phyloP scores from a whole-genome alignment of 1,139 yeast genomes.

The Yamadazyma conglobata region DNA sequence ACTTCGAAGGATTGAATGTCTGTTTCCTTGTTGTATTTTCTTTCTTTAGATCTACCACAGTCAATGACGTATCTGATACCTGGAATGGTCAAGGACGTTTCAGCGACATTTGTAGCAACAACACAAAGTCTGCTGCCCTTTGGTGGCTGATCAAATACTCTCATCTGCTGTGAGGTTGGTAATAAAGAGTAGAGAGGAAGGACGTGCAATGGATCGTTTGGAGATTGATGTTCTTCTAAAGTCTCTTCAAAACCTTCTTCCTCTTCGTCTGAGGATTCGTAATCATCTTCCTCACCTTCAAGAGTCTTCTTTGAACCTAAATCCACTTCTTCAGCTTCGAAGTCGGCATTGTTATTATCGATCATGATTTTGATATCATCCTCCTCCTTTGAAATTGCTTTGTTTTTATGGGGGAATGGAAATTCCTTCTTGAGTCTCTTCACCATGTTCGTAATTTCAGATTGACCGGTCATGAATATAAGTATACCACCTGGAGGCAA shows the following conservation, averaged over 20 bases:
- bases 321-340: constrained; percentile 88
- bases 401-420: constrained; percentile 46
- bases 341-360: constrained; percentile 53
- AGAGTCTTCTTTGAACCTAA: constrained; percentile 53
- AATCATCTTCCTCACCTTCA: constrained; percentile 25
- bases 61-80: constrained; percentile 94
- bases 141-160: constrained; percentile 85
- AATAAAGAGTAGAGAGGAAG: constrained; percentile 87
- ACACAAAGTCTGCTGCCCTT: constrained; percentile 82
- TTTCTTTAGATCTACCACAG: constrained; percentile 89
- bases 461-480: constrained; percentile 90
- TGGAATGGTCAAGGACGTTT: constrained; percentile 94
- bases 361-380: constrained; percentile 39
- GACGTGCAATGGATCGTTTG: constrained; percentile 80
- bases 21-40: constrained; percentile 75
- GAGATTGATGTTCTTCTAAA: constrained; percentile 71
- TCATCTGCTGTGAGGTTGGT: constrained; percentile 93
- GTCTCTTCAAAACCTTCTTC: constrained; percentile 93
- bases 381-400: constrained; percentile 15
- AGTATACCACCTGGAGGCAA: constrained; percentile 95
- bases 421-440: constrained; percentile 65
- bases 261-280: constrained; percentile 45
- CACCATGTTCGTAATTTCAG: constrained; percentile 79
- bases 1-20: constrained; percentile 93
- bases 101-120: constrained; percentile 97